Conservation (phyloP, 192 early-diverging fungal species). For the Coemansia sp. region DNA sequence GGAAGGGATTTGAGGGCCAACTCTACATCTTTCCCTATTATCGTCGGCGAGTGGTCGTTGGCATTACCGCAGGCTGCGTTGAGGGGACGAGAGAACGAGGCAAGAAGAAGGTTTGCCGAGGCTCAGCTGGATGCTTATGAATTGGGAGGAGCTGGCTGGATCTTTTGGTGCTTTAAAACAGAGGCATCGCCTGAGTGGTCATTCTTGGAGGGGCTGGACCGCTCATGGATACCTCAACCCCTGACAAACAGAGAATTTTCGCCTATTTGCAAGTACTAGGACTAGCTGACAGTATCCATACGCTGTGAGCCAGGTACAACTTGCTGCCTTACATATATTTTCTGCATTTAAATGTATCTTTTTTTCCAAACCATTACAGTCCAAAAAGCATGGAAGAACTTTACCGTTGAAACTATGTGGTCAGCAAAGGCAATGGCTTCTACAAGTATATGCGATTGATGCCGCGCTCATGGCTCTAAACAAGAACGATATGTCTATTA, state of each 20-base stretch:
- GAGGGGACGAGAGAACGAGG: conserved; percentile 63
- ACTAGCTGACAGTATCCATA: background rate
- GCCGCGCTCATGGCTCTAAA: too few relatives aligned
- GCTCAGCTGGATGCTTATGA: conserved; percentile 74
- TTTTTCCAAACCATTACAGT: background rate
- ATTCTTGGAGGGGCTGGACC: conserved; percentile 66
- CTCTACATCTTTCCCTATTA: conserved; percentile 61
- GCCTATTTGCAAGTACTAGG: conserved; percentile 15
- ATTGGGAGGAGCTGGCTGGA: conserved; percentile 64
- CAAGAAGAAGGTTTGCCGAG: conserved; percentile 61
- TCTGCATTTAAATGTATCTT: conserved; percentile 7
- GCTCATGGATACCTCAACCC: conserved; percentile 68
- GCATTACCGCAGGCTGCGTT: conserved; percentile 66
- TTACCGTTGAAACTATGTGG: too few relatives aligned
- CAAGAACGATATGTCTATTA: too few relatives aligned
- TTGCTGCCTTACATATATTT: background rate
- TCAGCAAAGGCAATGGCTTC: too few relatives aligned
- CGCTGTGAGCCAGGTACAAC: background rate
- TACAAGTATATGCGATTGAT: too few relatives aligned
- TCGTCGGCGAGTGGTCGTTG: conserved; percentile 78
- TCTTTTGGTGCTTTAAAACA: conserved; percentile 78
- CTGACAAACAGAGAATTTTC: conserved; percentile 46
- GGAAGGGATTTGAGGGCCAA: conserved; percentile 47
- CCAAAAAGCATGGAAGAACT: too few relatives aligned
- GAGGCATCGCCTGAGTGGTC: conserved; percentile 75